Conservation (phyloP, 345 rosid species). For the Limnanthes douglasii region DNA sequence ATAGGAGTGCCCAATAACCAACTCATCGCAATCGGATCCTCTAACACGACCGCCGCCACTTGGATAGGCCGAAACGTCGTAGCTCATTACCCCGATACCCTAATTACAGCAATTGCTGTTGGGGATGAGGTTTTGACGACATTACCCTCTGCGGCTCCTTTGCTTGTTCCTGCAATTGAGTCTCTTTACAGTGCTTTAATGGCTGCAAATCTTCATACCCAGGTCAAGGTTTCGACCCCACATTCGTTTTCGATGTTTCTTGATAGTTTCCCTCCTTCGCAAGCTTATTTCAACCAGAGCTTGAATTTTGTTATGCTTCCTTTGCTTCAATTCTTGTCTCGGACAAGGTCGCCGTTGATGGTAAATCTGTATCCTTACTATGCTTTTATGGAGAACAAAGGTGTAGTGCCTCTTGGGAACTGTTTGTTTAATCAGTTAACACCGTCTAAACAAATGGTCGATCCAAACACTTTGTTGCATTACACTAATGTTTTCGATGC, state of each 20-base stretch:
- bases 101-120: conserved; percentile 60
- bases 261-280: conserved; percentile 87
- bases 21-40: conserved; percentile 85
- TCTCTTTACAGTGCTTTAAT: conserved; percentile 77
- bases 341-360: conserved; percentile 79
- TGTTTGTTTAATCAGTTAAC: conserved; percentile 79
- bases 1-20: conserved; percentile 93
- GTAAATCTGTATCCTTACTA: conserved; percentile 97
- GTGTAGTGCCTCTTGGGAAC: conserved; percentile 87
- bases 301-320: conserved; percentile 54
- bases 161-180: conserved; percentile 74
- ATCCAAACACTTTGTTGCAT: conserved; percentile 86
- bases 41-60: conserved; percentile 73
- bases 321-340: conserved; percentile 68
- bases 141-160: conserved; percentile 66
- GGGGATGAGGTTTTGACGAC: conserved; percentile 95
- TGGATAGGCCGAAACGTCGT: conserved; percentile 79
- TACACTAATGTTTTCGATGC: conserved; percentile 94
- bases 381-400: conserved; percentile 89
- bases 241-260: conserved; percentile 74
- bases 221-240: conserved; percentile 87
- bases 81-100: conserved; percentile 66
- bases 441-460: conserved; percentile 92
- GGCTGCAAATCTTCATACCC: conserved; percentile 78
- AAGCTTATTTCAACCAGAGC: conserved; percentile 87